These are phyloP conservation scores for Syzygium aqueum DNA, from an alignment of 345 rosid species.

Conservation along the genomic window DNA sequence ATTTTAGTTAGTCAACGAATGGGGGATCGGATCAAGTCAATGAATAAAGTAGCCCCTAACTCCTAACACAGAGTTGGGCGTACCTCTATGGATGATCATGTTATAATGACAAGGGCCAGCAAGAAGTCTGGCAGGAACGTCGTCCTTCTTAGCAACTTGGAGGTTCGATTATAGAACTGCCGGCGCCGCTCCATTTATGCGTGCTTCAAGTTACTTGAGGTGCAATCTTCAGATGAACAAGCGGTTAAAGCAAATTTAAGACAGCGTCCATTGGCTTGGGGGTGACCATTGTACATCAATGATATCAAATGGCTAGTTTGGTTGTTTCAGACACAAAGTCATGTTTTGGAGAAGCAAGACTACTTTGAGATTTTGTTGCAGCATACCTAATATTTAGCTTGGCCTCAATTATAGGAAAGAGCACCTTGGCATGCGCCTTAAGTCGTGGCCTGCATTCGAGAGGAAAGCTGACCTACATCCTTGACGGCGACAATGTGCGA, in stretches of 20 bases:
- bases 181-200: no score
- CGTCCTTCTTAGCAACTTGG: no score
- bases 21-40: no score
- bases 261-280: background rate
- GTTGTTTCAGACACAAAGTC: background rate
- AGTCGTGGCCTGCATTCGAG: constrained; percentile 39
- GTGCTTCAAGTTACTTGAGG: no score
- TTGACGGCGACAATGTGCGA: constrained; percentile 70
- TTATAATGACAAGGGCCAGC: no score
- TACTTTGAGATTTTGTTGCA: background rate
- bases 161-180: no score
- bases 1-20: no score
- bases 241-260: background rate
- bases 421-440: constrained; percentile 71
- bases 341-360: background rate
- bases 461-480: constrained; percentile 63
- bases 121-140: no score
- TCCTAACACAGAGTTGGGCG: no score
- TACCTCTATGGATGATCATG: no score
- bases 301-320: background rate
- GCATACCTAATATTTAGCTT: background rate
- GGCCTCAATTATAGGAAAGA: constrained; percentile 37
- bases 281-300: background rate
- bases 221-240: no score
- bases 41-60: no score